Conservation (phyloP, 768 basidiomycete species). For the Boletus edulis region DNA sequence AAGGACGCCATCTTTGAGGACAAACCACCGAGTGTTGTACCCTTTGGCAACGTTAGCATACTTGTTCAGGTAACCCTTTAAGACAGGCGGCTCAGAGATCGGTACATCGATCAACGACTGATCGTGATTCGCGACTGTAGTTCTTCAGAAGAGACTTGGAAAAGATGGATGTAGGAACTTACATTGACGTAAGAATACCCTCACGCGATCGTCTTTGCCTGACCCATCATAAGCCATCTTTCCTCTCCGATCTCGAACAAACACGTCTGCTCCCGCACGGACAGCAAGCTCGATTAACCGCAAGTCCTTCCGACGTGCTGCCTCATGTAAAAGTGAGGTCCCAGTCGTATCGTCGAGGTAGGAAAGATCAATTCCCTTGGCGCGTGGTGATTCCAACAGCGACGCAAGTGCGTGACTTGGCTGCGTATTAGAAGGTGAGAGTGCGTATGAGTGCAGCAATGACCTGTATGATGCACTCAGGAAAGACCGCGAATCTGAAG, state of each 20-base stretch:
- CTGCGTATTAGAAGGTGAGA: constrained; percentile 46
- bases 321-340: constrained; percentile 81
- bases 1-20: constrained; percentile 80
- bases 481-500: constrained; percentile 70
- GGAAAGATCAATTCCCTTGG: constrained; percentile 69
- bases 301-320: constrained; percentile 77
- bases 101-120: constrained; percentile 58
- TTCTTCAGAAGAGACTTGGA: background rate
- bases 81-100: constrained; percentile 51
- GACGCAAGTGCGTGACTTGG: constrained; percentile 47
- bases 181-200: constrained; percentile 85
- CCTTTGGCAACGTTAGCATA: constrained; percentile 92
- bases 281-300: constrained; percentile 81
- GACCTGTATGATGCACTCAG: constrained; percentile 74
- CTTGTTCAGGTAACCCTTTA: constrained; percentile 85
- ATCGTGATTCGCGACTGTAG: constrained; percentile 75
- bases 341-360: constrained; percentile 81
- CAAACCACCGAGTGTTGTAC: constrained; percentile 90
- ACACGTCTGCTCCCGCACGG: constrained; percentile 85
- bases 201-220: constrained; percentile 79
- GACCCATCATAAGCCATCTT: constrained; percentile 63
- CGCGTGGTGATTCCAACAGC: constrained; percentile 69
- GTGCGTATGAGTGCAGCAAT: constrained; percentile 67
- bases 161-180: constrained; percentile 27
- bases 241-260: constrained; percentile 76